Evolutionary conservation across 2,329 filamentous ascomycete genomes (phyloP), one percentile per base, ranked within the genome.

Genomic region (Stagonosporopsis rhizophila): DNA sequence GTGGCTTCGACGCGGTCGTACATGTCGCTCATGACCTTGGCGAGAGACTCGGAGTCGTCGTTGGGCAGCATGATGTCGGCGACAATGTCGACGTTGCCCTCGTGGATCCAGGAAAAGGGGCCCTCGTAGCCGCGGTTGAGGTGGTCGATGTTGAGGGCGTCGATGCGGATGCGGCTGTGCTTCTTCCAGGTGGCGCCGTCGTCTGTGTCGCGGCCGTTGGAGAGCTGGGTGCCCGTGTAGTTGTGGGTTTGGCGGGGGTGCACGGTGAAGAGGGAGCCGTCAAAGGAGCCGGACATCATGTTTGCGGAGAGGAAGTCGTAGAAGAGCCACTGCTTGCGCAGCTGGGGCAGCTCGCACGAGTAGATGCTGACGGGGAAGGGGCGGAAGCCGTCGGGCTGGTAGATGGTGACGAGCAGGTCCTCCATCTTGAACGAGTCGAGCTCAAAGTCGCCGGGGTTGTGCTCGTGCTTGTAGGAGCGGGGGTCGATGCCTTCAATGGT

Each of bases 351-450:
- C 70, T 98, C 94, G 75, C 94, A 97, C 6, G 92, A 95, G 79
- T 91, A 99, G 59, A 99, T 96, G 79, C 93, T 97, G 64, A 96
- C 88, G 0, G 92, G 89, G 75, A 96, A 99, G 0, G 95, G 95
- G n/a, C 95, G 86, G 80, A 99, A 98, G 45, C 87, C 88, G 52
- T 87, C 84, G 0, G 95, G 94, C 71, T 99, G 94, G 72, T 97
- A 91, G 44, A 99, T 83, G 0, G 94, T 97, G 27, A 99, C 85
- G 4, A 98, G 81, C 0, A 99, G 80, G 75, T 99, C 95, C 71
- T 96, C 92, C 80, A 99, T 87, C 74, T 94, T 97, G 83, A 99
- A 99, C 14, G 89, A 91, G 68, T 98, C 93, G 52, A 99, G 91
- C 77, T 99, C 95, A 66, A 99, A 99, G 72, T 99, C 95, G 37